Evolutionary conservation across 352 stramenopile species (phyloP), one percentile per base, ranked within the genome.

Genomic region (Globisporangium viniferum): DNA sequence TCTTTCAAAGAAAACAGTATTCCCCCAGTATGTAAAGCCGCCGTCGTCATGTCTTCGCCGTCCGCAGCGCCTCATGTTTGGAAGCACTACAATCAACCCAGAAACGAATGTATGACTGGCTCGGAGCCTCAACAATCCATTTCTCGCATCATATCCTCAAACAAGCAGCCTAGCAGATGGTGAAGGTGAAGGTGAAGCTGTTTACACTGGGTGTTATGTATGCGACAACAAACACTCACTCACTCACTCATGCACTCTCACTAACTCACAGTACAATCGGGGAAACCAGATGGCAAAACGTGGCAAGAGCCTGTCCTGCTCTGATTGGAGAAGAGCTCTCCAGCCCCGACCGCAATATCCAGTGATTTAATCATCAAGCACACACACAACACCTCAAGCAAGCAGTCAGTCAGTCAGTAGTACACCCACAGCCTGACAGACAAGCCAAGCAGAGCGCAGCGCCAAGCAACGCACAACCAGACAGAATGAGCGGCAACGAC

Each of bases 401-500:
- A 12, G 14, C 14, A 35, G 8, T 35, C 49, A 57, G 51, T 22
- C 49, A 31, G 49, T 22, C 22, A 58, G 39, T 46, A 46, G 39
- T 46, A 46, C 39, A 46, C 12, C 18, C 39, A 46, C 36, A 15
- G 36, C 3, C 36, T 44, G 39, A 46, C 39, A 46, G 39, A 46
- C 39, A 46, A 46, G 39, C 39, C 39, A 46, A 33, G 31, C 31
- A 33, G 31, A 33, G 31, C 31, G 31, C 39, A 46, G 18, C 39
- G 39, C 39, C 39, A 46, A 46, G 39, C 39, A 36, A n/a, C 27
- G 29, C 22, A 62, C 36, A 15, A n/a, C 15, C 18, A 51, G 44
- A 51, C 44, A 68, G 27, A 18, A 70, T 58, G 44, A 66, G 49
- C 31, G 73, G 35, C 44, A 86, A 80, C 74, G 79, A 59, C 66